These are phyloP conservation scores for Hygrophorus russula DNA, from an alignment of 768 basidiomycete genomes.

Conservation along the genomic window DNA sequence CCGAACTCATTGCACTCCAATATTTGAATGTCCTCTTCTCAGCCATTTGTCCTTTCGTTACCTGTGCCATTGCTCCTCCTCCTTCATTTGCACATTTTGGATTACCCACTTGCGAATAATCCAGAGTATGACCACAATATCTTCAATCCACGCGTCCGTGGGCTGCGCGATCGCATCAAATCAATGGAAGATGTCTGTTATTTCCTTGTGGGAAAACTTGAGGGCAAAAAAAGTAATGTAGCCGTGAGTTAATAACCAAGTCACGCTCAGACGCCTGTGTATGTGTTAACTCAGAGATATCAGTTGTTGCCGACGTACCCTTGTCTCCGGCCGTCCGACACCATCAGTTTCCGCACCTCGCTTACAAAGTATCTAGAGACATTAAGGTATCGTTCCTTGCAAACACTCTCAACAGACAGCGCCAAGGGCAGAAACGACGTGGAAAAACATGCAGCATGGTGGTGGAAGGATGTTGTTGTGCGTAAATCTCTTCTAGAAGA, in stretches of 20 bases:
- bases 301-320: slow-evolving; percentile 42
- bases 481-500: slow-evolving; percentile 46
- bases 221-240: slow-evolving; percentile 22
- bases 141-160: slow-evolving; percentile 31
- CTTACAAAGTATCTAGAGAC: slow-evolving; percentile 39
- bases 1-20: too few relatives aligned
- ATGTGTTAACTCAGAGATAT: not conserved
- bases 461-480: slow-evolving; percentile 50
- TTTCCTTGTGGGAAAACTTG: slow-evolving; percentile 36
- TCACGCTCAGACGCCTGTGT: too few relatives aligned
- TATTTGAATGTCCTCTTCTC: too few relatives aligned
- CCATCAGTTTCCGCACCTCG: slow-evolving; percentile 37
- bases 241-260: not conserved
- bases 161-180: slow-evolving; percentile 39
- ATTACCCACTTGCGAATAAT: slow-evolving; percentile 35
- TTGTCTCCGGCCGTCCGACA: slow-evolving; percentile 40
- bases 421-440: slow-evolving; percentile 7
- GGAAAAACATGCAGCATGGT: slow-evolving; percentile 21
- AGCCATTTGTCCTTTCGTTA: slow-evolving; percentile 12
- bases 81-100: slow-evolving; percentile 41
- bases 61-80: slow-evolving; percentile 37
- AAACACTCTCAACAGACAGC: slow-evolving; percentile 10
- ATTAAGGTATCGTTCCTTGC: slow-evolving; percentile 27
- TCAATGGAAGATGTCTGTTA: slow-evolving; percentile 40
- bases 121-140: slow-evolving; percentile 39